These are phyloP conservation scores for Phanerochaete sordida DNA, from an alignment of 768 basidiomycete genomes.

Conservation along the genomic window DNA sequence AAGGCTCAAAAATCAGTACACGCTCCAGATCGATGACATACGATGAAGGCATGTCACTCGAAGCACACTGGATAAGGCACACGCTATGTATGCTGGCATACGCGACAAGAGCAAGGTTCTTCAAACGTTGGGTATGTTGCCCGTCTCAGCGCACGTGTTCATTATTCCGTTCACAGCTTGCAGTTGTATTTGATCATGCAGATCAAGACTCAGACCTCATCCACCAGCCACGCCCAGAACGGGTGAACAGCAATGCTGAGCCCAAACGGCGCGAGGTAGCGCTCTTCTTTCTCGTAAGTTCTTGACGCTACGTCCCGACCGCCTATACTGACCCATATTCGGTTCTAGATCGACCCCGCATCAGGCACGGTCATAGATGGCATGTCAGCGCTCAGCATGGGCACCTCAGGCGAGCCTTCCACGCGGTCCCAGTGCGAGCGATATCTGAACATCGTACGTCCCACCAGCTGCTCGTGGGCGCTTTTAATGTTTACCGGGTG, in stretches of 20 bases:
- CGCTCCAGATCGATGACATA: constrained; percentile 78
- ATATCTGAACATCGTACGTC: constrained; percentile 74
- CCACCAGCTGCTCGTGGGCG: no score
- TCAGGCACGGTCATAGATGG: constrained; percentile 82
- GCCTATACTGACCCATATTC: no score
- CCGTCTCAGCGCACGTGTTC: not conserved
- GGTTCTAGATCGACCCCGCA: constrained; percentile 61
- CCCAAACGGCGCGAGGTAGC: constrained; percentile 69
- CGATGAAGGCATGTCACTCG: constrained; percentile 82
- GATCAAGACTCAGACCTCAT: constrained; percentile 71
- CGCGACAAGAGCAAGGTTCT: constrained; percentile 66
- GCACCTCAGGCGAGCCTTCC: constrained; percentile 77
- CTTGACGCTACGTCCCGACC: no score
- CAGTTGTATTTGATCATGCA: no score
- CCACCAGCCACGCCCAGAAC: constrained; percentile 72
- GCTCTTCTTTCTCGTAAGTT: constrained; percentile 79
- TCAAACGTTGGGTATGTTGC: constrained; percentile 41
- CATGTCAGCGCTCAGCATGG: constrained; percentile 86
- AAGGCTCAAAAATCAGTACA: constrained; percentile 69
- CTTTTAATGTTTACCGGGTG: not conserved
- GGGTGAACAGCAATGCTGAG: constrained; percentile 73
- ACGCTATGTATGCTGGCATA: constrained; percentile 64
- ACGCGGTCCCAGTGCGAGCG: constrained; percentile 57
- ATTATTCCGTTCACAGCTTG: no score
- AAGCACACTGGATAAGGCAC: constrained; percentile 65